phyloP scores from a whole-genome alignment of 202 grass and related monocot genomes.

The Digitaria exilis region DNA sequence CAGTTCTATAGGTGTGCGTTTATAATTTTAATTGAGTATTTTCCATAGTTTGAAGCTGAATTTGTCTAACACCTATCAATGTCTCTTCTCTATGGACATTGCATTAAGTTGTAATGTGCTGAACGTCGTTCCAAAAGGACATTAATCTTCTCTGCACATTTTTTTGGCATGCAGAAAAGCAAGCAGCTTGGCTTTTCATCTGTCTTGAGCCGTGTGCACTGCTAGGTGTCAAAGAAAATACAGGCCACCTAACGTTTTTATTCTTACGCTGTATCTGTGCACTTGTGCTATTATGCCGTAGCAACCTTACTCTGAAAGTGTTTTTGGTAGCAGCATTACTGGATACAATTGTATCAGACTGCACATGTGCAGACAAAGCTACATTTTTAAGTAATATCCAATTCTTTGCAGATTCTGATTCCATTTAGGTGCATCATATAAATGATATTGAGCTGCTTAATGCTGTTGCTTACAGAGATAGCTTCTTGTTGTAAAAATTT shows the following conservation, averaged over 20 bases:
- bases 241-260: not conserved
- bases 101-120: not conserved
- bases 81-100: not conserved
- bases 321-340: not conserved
- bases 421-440: not conserved
- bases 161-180: not conserved
- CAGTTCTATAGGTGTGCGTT: not conserved
- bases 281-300: not conserved
- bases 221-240: not conserved
- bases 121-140: not conserved
- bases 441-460: not conserved
- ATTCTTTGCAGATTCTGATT: not conserved
- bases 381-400: not conserved
- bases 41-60: not conserved
- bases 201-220: too few relatives aligned
- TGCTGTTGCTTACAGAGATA: slow-evolving; percentile 10
- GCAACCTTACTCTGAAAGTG: slow-evolving; percentile 4
- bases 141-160: not conserved
- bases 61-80: not conserved
- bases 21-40: not conserved
- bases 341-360: slow-evolving; percentile 8
- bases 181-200: not conserved
- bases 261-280: not conserved
- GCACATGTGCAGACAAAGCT: slow-evolving; percentile 1
- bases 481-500: not conserved